Percentiles rank a stretch among this genome's conserved stretches.
Evolutionary conservation across 2,329 filamentous ascomycete species (phyloP).

Genomic region (Volutella citrinella): DNA sequence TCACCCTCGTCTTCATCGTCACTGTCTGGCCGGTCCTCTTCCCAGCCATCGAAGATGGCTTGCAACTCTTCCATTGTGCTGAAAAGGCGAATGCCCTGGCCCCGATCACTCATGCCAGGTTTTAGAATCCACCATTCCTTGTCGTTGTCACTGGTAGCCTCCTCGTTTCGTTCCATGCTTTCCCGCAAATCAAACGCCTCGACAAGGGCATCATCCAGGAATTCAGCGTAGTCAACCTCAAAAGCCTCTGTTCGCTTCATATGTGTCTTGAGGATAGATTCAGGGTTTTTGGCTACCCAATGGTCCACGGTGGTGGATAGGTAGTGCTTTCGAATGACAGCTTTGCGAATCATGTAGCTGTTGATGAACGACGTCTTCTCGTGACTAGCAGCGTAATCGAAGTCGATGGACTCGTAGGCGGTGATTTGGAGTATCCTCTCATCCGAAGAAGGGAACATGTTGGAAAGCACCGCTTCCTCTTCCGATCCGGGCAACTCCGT

Average conservation of each 20-base stretch:
- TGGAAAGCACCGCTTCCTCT: conserved; percentile 33
- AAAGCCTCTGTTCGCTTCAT: conserved; percentile 81
- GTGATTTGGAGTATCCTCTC: conserved; percentile 70
- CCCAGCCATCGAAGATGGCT: conserved; percentile 88
- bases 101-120: conserved; percentile 94
- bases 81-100: conserved; percentile 89
- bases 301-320: conserved; percentile 78
- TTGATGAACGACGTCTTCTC: conserved; percentile 68
- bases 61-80: conserved; percentile 81
- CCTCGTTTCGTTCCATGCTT: conserved; percentile 66
- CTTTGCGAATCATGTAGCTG: conserved; percentile 93
- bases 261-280: conserved; percentile 64
- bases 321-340: conserved; percentile 94
- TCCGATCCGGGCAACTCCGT: conserved; percentile 34
- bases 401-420: conserved; percentile 85
- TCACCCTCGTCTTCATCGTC: conserved; percentile 56
- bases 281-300: conserved; percentile 82
- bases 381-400: conserved; percentile 66
- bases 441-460: conserved; percentile 31
- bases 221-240: conserved; percentile 95
- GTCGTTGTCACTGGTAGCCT: conserved; percentile 28
- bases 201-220: conserved; percentile 86
- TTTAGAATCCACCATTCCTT: conserved; percentile 97
- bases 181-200: conserved; percentile 86
- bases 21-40: conserved; percentile 62